A percentile compares a stretch with the other conserved stretches of the same genome.
Conservation (phyloP, 176 grass and related monocot species). For the Urochloa ruziziensis region DNA sequence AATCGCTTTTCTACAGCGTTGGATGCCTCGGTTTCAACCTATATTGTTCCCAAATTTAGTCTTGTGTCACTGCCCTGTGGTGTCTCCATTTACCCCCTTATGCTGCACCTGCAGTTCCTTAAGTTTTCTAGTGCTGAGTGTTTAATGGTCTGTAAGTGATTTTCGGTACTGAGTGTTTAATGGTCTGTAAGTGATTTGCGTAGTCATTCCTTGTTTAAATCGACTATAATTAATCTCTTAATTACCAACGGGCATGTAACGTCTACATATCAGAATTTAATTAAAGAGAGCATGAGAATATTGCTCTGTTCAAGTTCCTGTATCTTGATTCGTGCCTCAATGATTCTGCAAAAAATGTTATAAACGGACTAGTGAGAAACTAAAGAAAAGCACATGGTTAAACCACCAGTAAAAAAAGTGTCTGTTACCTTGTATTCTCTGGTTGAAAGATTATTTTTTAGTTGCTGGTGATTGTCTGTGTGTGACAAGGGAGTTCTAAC, state of each 20-base stretch:
- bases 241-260: background rate
- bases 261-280: background rate
- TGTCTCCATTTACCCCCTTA: background rate
- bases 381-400: background rate
- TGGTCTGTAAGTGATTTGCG: background rate
- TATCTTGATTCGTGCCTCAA: background rate
- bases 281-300: background rate
- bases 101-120: background rate
- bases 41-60: background rate
- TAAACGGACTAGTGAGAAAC: background rate
- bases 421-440: background rate
- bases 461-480: background rate
- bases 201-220: background rate
- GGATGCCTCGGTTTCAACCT: background rate
- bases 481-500: background rate
- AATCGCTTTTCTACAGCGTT: background rate
- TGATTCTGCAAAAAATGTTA: background rate
- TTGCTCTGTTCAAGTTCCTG: background rate
- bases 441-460: background rate
- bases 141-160: background rate
- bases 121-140: background rate
- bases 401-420: background rate
- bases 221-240: background rate
- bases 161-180: background rate
- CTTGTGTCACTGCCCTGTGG: background rate